These are phyloP conservation scores for Chlorella sp. DNA, from an alignment of 139 green algal species.

Conservation along the genomic window DNA sequence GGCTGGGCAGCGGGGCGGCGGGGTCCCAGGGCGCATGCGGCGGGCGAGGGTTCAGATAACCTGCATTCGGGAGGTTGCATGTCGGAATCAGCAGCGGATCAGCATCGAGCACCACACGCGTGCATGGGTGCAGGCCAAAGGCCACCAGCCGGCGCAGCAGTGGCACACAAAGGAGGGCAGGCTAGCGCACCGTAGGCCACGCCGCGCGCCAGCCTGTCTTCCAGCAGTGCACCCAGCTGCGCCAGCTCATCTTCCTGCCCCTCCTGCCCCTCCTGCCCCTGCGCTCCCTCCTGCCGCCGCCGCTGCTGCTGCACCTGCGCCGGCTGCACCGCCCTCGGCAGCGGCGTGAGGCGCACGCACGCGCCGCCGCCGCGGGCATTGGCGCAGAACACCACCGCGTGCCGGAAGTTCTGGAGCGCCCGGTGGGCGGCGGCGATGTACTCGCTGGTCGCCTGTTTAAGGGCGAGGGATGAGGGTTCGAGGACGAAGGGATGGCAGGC, in stretches of 20 bases:
- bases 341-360: slow-evolving; percentile 6
- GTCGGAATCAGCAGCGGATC: not conserved
- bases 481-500: too few relatives aligned
- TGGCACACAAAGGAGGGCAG: not conserved
- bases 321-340: not conserved
- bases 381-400: slow-evolving; percentile 14
- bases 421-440: not conserved
- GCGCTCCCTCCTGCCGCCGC: not conserved
- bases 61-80: slow-evolving; percentile 2
- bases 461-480: too few relatives aligned
- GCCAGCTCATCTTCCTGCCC: not conserved
- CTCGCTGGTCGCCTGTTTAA: too few relatives aligned
- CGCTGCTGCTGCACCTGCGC: not conserved
- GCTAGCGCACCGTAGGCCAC: slow-evolving; percentile 8
- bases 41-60: slow-evolving; percentile 12
- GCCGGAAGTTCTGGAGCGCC: not conserved
- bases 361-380: not conserved
- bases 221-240: slow-evolving; percentile 11
- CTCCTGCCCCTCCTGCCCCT: not conserved
- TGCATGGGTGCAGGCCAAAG: not conserved
- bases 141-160: not conserved
- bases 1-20: not conserved
- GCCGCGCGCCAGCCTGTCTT: slow-evolving; percentile 4
- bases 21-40: slow-evolving; percentile 4
- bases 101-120: not conserved